phyloP scores from a whole-genome alignment of 1,284 basidiomycete species.

The Xerocomus nothofagi region DNA sequence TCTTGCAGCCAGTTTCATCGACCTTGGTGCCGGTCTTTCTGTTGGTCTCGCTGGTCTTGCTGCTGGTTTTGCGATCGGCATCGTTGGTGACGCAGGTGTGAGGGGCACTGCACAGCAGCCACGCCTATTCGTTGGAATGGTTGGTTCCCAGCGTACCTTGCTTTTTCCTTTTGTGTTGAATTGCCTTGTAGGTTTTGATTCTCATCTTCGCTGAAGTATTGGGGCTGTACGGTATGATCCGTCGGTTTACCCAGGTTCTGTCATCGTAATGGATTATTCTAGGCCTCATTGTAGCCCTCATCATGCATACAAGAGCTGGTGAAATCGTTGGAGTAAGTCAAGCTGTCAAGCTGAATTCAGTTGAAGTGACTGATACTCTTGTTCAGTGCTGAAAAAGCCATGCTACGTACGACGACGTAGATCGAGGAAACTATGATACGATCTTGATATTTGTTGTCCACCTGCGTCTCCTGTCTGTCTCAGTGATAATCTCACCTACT shows the following conservation, averaged over 20 bases:
- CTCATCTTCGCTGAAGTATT: conserved; percentile 87
- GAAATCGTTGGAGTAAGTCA: conserved; percentile 29
- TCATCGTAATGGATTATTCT: not conserved
- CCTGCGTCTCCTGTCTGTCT: conserved; percentile 2
- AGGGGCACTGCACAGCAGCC: conserved; percentile 91
- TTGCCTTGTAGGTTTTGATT: conserved; percentile 54
- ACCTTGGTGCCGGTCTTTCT: conserved; percentile 86
- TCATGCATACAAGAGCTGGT: conserved; percentile 74
- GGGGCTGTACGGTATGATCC: conserved; percentile 64
- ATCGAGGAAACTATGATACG: conserved; percentile 7
- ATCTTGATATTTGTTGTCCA: conserved; percentile 16
- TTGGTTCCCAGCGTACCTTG: conserved; percentile 28
- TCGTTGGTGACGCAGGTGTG: conserved; percentile 95
- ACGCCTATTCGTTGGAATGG: conserved; percentile 89
- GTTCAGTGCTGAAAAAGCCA: conserved; percentile 26
- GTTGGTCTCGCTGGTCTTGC: conserved; percentile 89
- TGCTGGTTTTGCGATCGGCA: conserved; percentile 90
- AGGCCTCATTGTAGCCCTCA: conserved; percentile 86
- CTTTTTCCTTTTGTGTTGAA: conserved; percentile 7
- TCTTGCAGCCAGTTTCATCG: conserved; percentile 83
- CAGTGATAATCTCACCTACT: conserved; percentile 14
- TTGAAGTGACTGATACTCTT: not conserved
- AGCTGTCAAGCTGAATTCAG: not conserved
- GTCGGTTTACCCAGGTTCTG: not conserved
- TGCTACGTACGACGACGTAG: conserved; percentile 5